Conservation (phyloP, 176 grass and related monocot genomes). For the Avena eriantha region DNA sequence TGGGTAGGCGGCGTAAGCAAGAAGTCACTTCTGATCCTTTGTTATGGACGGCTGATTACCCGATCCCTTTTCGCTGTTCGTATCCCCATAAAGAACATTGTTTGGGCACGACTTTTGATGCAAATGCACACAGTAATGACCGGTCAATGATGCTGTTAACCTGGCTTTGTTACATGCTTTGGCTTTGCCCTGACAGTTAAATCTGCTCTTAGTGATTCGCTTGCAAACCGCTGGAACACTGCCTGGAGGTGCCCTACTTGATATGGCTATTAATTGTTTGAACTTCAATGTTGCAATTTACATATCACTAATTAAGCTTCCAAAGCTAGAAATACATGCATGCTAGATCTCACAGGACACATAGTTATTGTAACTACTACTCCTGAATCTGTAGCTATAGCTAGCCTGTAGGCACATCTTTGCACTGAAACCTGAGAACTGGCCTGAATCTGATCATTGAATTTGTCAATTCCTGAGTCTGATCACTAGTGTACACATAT, state of each 20-base stretch:
- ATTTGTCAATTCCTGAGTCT: conserved; percentile 36
- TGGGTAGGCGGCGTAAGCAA: conserved; percentile 58
- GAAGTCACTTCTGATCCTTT: conserved; percentile 46
- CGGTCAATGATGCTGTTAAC: conserved; percentile 77
- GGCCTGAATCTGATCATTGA: conserved; percentile 16
- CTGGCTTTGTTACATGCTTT: conserved; percentile 57
- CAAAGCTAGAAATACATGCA: background rate
- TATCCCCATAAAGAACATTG: conserved; percentile 69
- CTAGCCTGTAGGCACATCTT: conserved; percentile 1
- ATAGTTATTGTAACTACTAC: background rate
- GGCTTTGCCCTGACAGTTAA: conserved; percentile 50
- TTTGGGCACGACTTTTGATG: conserved; percentile 73
- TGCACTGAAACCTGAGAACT: conserved; percentile 36
- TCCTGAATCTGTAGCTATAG: background rate
- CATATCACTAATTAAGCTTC: background rate
- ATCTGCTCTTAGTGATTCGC: conserved; percentile 13
- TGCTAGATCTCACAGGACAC: conserved; percentile 5
- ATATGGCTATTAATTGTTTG: background rate
- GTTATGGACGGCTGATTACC: conserved; percentile 42
- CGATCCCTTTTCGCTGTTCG: conserved; percentile 47
- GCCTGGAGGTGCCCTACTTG: background rate
- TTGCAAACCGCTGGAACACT: conserved; percentile 35
- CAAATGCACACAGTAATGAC: conserved; percentile 84
- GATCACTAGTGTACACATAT: no score
- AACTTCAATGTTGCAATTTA: conserved; percentile 1